phyloP scores from a whole-genome alignment of 2,329 filamentous ascomycete genomes.

The Penicillium sclerotiorum region DNA sequence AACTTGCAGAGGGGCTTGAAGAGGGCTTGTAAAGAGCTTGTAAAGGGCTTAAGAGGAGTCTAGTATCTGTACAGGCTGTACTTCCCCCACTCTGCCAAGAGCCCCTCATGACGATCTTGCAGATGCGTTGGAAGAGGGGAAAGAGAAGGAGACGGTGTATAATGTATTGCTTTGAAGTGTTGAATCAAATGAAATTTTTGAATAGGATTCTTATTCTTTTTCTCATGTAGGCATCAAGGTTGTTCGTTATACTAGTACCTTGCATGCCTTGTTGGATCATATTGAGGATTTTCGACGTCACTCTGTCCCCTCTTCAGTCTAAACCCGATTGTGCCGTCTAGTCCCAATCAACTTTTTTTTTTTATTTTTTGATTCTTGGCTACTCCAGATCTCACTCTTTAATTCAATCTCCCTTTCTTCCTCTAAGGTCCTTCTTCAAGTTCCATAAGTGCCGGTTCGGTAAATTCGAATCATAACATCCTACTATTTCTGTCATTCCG shows the following conservation, averaged over 20 bases:
- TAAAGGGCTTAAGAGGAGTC: no score
- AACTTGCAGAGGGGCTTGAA: no score
- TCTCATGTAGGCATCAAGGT: no score
- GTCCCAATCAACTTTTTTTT: neutral
- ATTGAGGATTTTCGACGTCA: constrained; percentile 3
- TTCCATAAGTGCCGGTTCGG: neutral
- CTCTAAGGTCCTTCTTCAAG: no score
- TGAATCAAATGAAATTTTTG: no score
- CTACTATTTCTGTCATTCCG: constrained; percentile 20
- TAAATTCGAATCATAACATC: constrained; percentile 7
- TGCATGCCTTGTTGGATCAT: neutral
- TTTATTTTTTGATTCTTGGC: neutral
- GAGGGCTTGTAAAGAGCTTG: no score
- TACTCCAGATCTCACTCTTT: neutral
- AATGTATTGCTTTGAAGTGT: no score
- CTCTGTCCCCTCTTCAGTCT: constrained; percentile 1
- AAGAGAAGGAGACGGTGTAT: neutral
- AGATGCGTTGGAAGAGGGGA: constrained; percentile 4
- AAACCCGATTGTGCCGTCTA: constrained; percentile 1
- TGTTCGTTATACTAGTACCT: neutral
- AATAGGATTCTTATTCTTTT: no score
- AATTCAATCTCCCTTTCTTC: neutral
- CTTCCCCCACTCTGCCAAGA: constrained; percentile 20
- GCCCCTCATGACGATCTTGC: constrained; percentile 25
- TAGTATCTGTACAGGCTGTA: no score